These are phyloP conservation scores for Neolentinus lepideus DNA, from an alignment of 1,284 basidiomycete genomes.

Conservation along the genomic window DNA sequence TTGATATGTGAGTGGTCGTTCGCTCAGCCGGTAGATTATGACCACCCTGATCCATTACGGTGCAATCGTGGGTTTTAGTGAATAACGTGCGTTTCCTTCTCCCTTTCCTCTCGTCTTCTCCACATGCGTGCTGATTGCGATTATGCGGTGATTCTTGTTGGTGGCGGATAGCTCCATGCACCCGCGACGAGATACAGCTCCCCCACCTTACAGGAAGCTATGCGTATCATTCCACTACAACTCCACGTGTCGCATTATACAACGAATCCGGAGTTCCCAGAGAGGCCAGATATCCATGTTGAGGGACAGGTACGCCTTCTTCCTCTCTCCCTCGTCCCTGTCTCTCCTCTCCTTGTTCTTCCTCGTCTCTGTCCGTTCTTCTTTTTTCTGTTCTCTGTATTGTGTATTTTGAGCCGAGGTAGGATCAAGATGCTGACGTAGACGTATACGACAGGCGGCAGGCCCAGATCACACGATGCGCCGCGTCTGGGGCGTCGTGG, in stretches of 20 bases:
- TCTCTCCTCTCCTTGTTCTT: not conserved
- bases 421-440: constrained; percentile 22
- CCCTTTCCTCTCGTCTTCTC: not conserved
- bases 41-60: no score
- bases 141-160: no score
- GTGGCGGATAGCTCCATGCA: constrained; percentile 11
- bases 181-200: constrained; percentile 20
- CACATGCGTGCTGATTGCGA: not conserved
- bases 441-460: constrained; percentile 21
- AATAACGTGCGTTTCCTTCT: constrained; percentile 25
- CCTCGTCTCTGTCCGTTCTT: not conserved
- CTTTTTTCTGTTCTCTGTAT: no score
- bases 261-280: constrained; percentile 23
- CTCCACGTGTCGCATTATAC: constrained; percentile 38
- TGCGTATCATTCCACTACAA: constrained; percentile 45
- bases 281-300: constrained; percentile 44
- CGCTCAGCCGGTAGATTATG: no score
- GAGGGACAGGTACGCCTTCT: constrained; percentile 29
- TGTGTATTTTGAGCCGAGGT: no score
- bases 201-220: constrained; percentile 34
- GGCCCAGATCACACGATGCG: constrained; percentile 11
- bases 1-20: constrained; percentile 44
- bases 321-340: not conserved
- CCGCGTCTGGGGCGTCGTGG: constrained; percentile 33
- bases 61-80: no score